These are phyloP conservation scores for Fusarium chaquense DNA, from an alignment of 2,329 filamentous ascomycete species.

Conservation along the genomic window DNA sequence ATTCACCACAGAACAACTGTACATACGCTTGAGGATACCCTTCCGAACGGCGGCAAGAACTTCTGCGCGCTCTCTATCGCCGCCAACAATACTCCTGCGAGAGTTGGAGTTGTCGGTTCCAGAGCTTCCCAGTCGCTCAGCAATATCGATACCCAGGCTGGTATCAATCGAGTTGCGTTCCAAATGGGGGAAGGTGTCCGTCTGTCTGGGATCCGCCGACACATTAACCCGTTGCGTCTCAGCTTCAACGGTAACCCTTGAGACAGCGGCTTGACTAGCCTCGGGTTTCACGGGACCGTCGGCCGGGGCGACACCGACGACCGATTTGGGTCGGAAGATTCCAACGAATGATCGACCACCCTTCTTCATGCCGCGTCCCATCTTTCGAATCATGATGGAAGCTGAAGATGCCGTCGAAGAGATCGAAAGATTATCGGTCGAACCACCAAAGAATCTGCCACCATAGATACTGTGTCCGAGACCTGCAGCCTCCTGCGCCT, in stretches of 20 bases:
- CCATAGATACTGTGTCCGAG: slow-evolving; percentile 95
- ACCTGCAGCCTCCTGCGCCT: slow-evolving; percentile 91
- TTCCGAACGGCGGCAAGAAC: slow-evolving; percentile 93
- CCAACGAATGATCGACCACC: slow-evolving; percentile 90
- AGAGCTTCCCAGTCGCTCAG: slow-evolving; percentile 67
- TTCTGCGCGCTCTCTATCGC: slow-evolving; percentile 90
- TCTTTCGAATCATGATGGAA: slow-evolving; percentile 96
- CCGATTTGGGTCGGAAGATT: slow-evolving; percentile 93
- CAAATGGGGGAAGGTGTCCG: slow-evolving; percentile 81
- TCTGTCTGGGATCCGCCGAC: slow-evolving; percentile 75
- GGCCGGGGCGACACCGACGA: slow-evolving; percentile 80
- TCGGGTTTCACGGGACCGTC: slow-evolving; percentile 72
- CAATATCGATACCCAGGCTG: slow-evolving; percentile 59
- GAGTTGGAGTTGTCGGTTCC: slow-evolving; percentile 71
- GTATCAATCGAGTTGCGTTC: slow-evolving; percentile 86
- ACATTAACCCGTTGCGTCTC: slow-evolving; percentile 87
- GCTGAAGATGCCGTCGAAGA: slow-evolving; percentile 91
- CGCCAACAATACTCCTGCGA: slow-evolving; percentile 90
- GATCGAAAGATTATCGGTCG: slow-evolving; percentile 93
- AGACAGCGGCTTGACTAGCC: slow-evolving; percentile 84
- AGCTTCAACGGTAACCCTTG: slow-evolving; percentile 95
- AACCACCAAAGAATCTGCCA: slow-evolving; percentile 86
- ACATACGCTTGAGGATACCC: slow-evolving; percentile 90
- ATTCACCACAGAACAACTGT: neutral
- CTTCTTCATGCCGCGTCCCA: slow-evolving; percentile 99